phyloP scores from a whole-genome alignment of 768 basidiomycete species.

The Boletellus emodensis region DNA sequence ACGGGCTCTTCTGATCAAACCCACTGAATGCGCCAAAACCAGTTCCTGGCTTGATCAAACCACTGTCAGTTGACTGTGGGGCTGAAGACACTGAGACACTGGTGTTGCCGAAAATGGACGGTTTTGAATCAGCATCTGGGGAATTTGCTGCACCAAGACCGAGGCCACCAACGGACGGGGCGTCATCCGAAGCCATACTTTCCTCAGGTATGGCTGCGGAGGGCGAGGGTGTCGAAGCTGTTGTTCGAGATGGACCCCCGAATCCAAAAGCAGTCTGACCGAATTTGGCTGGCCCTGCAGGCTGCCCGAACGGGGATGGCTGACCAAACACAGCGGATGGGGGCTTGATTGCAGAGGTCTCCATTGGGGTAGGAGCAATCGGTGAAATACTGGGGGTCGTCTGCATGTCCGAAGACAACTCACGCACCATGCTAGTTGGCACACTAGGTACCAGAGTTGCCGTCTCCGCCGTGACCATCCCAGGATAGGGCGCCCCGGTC shows the following conservation, averaged over 20 bases:
- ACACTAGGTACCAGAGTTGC: conserved; percentile 3
- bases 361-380: conserved; percentile 12
- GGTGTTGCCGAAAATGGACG: conserved; percentile 33
- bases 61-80: conserved; percentile 15
- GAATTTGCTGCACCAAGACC: conserved; percentile 28
- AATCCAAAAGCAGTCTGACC: conserved; percentile 28
- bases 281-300: conserved; percentile 31
- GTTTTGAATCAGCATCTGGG: conserved; percentile 22
- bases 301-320: conserved; percentile 23
- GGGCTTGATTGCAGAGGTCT: conserved; percentile 27
- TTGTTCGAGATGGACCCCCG: conserved; percentile 9
- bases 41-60: conserved; percentile 31
- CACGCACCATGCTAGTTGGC: conserved; percentile 22
- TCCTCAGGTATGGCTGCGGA: conserved; percentile 21
- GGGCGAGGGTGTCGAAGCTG: not conserved
- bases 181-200: conserved; percentile 32
- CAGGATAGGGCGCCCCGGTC: conserved; percentile 49
- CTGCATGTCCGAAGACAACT: conserved; percentile 30
- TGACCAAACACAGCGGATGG: conserved; percentile 35
- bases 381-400: conserved; percentile 24
- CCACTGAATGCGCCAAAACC: conserved; percentile 33
- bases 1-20: conserved; percentile 26
- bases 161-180: conserved; percentile 29
- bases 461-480: conserved; percentile 40
- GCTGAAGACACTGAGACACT: conserved; percentile 4